Conservation (phyloP, 257 asterid genomes). For the Lithospermum erythrorhizon region DNA sequence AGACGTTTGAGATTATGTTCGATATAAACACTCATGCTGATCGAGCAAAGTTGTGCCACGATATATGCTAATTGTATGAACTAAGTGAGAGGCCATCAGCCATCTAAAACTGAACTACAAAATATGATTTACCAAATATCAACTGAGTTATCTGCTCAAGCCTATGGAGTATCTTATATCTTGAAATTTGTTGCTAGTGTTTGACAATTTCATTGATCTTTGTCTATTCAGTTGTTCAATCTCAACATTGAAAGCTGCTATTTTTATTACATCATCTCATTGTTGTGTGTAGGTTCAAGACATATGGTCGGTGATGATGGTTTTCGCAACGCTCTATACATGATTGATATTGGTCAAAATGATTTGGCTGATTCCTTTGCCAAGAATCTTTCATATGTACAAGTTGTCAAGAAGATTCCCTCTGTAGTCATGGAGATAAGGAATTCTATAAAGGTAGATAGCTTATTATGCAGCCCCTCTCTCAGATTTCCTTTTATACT, state of each 20-base stretch:
- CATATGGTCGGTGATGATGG: constrained; percentile 32
- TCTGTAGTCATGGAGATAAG: constrained; percentile 49
- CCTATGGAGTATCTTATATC: too few relatives aligned
- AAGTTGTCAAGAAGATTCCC: constrained; percentile 58
- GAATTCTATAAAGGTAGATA: constrained; percentile 43
- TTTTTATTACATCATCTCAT: constrained; percentile 2
- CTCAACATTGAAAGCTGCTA: background rate
- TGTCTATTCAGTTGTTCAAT: background rate
- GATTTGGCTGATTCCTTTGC: constrained; percentile 66
- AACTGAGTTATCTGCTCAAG: too few relatives aligned
- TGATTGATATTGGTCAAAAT: constrained; percentile 88
- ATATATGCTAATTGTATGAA: too few relatives aligned
- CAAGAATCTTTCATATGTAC: constrained; percentile 45
- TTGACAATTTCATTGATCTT: background rate
- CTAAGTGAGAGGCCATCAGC: too few relatives aligned
- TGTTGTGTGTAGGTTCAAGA: constrained; percentile 32
- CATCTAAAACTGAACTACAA: too few relatives aligned
- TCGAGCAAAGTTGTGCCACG: too few relatives aligned
- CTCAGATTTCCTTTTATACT: background rate
- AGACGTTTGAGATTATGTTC: background rate
- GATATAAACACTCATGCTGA: background rate
- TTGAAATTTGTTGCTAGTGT: background rate
- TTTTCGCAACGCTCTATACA: constrained; percentile 54
- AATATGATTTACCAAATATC: too few relatives aligned
- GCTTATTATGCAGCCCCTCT: background rate